phyloP scores from a whole-genome alignment of 2,329 filamentous ascomycete species.

The Paraconiothyrium sp. region DNA sequence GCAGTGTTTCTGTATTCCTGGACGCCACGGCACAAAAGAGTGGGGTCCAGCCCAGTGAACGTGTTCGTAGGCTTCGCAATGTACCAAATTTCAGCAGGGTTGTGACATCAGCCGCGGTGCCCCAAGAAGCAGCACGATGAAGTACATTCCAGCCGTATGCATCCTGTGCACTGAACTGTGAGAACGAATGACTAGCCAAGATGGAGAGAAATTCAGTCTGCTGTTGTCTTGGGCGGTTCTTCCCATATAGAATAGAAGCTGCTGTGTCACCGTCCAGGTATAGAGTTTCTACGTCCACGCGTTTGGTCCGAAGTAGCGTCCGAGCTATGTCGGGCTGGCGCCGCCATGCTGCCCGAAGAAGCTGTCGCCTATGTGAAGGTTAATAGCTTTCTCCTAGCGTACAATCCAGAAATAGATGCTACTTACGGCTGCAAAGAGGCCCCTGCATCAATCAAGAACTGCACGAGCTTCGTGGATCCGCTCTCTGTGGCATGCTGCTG shows the following conservation, averaged over 20 bases:
- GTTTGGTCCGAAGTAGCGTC: constrained; percentile 1
- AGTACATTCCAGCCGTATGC: constrained; percentile 17
- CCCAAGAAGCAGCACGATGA: constrained; percentile 20
- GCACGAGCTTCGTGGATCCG: constrained; percentile 10
- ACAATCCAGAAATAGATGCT: too few relatives aligned
- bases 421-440: too few relatives aligned
- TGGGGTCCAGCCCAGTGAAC: constrained; percentile 18
- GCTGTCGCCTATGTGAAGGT: not conserved
- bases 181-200: constrained; percentile 19
- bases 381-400: not conserved
- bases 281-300: constrained; percentile 15
- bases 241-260: constrained; percentile 13
- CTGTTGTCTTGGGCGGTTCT: not conserved
- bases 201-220: constrained; percentile 20
- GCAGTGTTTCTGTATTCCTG: constrained; percentile 13
- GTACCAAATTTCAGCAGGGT: constrained; percentile 5
- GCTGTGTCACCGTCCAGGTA: constrained; percentile 7
- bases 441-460: constrained; percentile 13
- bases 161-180: constrained; percentile 19
- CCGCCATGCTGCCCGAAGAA: constrained; percentile 5
- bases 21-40: constrained; percentile 18
- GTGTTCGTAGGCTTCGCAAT: not conserved
- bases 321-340: constrained; percentile 16
- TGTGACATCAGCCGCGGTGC: constrained; percentile 13
- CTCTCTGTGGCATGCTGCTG: constrained; percentile 12